Evolutionary conservation across 2,329 filamentous ascomycete genomes (phyloP), one percentile per base, ranked within the genome.

Genomic region (Fusarium cicatricum): DNA sequence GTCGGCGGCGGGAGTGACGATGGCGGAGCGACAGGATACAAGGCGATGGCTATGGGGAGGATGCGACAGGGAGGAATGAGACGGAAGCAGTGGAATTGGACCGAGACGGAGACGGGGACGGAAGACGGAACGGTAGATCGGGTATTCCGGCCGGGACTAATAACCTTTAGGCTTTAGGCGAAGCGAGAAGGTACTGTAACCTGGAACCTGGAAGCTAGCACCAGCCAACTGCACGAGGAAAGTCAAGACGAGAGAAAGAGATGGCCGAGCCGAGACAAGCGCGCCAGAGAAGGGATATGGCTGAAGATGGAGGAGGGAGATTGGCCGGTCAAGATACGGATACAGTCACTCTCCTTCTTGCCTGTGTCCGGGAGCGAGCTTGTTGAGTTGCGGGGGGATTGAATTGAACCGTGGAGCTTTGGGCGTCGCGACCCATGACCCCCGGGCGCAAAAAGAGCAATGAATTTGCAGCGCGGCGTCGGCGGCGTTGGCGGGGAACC

Each of bases 91-190:
- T 60, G 43, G 50, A 46, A 10, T 23, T 23, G 21, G 21, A 23
- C 21, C 4, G 21, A 26, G 32, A 63, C 53, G 55, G 60, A 47
- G 34, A 55, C 60, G 57, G 50, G 38, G 45, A 39, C 61, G 58
- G 61, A 59, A 55, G 40, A 40, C 55, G 53, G 60, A 65, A 49
- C 57, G 57, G 61, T 49, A 41, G 57, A 52, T 63, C 46, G 60
- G 34, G 56, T 46, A 43, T 49, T 54, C 60, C 56, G 56, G 44
- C 61, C 60, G 60, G 60, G 44, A 29, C 48, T 48, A 50, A 42
- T 31, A 61, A 51, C 28, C 34, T 41, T 39, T 32, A n/a, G n/a
- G n/a, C n/a, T n/a, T n/a, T 43, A 26, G 31, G 23, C 26, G 46
- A 33, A 37, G 39, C 42, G n/a, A n/a, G n/a, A n/a, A n/a, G n/a